Conservation (phyloP, 129 eudicot genomes). For the Arctium lappa region DNA sequence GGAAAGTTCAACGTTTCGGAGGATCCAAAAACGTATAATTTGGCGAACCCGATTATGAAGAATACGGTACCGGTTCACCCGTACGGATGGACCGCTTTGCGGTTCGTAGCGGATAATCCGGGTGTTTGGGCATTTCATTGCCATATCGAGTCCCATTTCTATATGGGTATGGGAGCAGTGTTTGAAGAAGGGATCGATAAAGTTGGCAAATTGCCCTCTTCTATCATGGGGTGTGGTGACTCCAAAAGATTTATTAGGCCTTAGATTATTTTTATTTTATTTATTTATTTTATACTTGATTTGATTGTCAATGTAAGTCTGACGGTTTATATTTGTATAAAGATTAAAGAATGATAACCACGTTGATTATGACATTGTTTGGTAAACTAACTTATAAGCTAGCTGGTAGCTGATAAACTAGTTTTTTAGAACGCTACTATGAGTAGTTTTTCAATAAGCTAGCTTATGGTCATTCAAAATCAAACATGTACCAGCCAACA, state of each 20-base stretch:
- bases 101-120: constrained; percentile 85
- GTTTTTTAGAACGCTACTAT: too few relatives aligned
- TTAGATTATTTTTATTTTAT: constrained; percentile 3
- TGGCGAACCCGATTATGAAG: constrained; percentile 74
- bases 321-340: neutral
- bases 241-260: constrained; percentile 46
- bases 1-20: constrained; percentile 58
- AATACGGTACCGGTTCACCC: constrained; percentile 78
- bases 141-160: constrained; percentile 84
- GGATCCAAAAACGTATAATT: constrained; percentile 57
- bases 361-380: neutral
- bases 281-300: neutral
- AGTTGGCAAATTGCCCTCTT: constrained; percentile 53
- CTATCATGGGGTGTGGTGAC: constrained; percentile 86
- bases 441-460: too few relatives aligned
- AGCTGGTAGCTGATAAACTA: too few relatives aligned
- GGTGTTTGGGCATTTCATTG: constrained; percentile 97
- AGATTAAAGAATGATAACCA: neutral
- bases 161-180: constrained; percentile 87
- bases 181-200: constrained; percentile 76
- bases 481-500: too few relatives aligned
- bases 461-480: too few relatives aligned
- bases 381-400: too few relatives aligned
- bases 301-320: neutral
- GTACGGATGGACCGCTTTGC: constrained; percentile 85